Conservation (phyloP, 306 rosid species). For the Pyrus pyrifolia region DNA sequence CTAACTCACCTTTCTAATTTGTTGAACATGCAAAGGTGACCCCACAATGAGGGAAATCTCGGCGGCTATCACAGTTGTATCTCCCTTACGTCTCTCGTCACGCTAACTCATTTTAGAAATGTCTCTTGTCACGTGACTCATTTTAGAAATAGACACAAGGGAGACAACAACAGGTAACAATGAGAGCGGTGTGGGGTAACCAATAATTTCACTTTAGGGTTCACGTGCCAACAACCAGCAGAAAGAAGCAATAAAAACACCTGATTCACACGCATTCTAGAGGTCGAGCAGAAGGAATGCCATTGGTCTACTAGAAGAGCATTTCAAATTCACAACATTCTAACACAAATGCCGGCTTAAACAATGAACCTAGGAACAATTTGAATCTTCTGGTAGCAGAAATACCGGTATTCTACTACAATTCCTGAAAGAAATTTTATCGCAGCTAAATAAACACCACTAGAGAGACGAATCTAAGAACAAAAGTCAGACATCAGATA, state of each 20-base stretch:
- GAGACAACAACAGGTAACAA: too few relatives aligned
- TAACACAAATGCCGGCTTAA: neutral
- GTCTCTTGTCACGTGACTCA: too few relatives aligned
- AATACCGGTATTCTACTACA: slow-evolving; percentile 1
- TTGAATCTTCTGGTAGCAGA: slow-evolving; percentile 4
- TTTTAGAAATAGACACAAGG: too few relatives aligned
- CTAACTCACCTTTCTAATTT: neutral
- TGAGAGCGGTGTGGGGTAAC: too few relatives aligned
- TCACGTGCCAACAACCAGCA: too few relatives aligned
- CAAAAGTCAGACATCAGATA: neutral
- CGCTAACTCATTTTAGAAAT: too few relatives aligned
- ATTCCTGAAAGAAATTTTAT: neutral
- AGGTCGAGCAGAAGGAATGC: neutral
- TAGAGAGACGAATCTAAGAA: slow-evolving; percentile 4
- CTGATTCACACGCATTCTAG: neutral
- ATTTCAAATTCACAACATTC: neutral
- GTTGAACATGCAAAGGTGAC: too few relatives aligned
- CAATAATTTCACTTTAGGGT: too few relatives aligned
- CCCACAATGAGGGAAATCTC: too few relatives aligned
- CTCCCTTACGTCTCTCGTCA: too few relatives aligned
- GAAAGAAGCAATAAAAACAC: neutral
- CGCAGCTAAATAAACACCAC: neutral
- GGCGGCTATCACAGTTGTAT: too few relatives aligned
- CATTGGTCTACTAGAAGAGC: neutral
- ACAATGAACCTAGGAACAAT: neutral